Evolutionary conservation across 768 basidiomycete genomes (phyloP).

Genomic region (Auriscalpium microsporum): DNA sequence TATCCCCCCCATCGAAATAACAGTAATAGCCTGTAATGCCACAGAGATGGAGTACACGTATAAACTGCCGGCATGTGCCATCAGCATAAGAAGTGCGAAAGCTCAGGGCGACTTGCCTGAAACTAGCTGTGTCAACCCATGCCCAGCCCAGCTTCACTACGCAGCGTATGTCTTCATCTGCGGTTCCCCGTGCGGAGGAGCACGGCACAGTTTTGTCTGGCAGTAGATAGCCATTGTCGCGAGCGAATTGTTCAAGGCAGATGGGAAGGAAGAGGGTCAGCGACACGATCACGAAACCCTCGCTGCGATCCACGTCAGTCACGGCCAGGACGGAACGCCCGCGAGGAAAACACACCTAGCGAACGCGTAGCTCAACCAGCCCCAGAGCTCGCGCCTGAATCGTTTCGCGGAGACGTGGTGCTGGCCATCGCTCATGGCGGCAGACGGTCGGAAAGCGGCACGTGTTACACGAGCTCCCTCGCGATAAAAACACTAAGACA

Average conservation of each 20-base stretch:
- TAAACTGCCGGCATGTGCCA: slow-evolving; percentile 40
- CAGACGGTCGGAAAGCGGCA: neutral
- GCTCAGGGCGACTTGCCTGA: slow-evolving; percentile 50
- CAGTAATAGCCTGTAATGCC: slow-evolving; percentile 83
- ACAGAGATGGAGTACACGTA: slow-evolving; percentile 87
- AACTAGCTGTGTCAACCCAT: slow-evolving; percentile 90
- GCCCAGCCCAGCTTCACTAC: slow-evolving; percentile 74
- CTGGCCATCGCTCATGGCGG: neutral
- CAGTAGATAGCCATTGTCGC: slow-evolving; percentile 76
- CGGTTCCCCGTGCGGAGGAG: slow-evolving; percentile 13
- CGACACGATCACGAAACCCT: slow-evolving; percentile 76
- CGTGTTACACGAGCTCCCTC: too few species aligned
- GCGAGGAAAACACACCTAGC: slow-evolving; percentile 45
- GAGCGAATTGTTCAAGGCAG: slow-evolving; percentile 78
- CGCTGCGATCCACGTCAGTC: slow-evolving; percentile 31
- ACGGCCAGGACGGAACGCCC: neutral
- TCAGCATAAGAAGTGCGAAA: neutral
- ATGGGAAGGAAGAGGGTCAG: slow-evolving; percentile 78
- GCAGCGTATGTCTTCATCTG: slow-evolving; percentile 44
- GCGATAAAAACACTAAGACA: too few species aligned
- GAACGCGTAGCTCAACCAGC: slow-evolving; percentile 82
- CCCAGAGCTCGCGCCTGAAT: slow-evolving; percentile 38
- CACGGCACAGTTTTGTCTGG: slow-evolving; percentile 66
- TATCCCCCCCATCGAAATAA: slow-evolving; percentile 89
- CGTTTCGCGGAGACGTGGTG: neutral